Base-by-base conservation (phyloP, 257 asterid genomes). In the Nicotiana paniculata region DNA sequence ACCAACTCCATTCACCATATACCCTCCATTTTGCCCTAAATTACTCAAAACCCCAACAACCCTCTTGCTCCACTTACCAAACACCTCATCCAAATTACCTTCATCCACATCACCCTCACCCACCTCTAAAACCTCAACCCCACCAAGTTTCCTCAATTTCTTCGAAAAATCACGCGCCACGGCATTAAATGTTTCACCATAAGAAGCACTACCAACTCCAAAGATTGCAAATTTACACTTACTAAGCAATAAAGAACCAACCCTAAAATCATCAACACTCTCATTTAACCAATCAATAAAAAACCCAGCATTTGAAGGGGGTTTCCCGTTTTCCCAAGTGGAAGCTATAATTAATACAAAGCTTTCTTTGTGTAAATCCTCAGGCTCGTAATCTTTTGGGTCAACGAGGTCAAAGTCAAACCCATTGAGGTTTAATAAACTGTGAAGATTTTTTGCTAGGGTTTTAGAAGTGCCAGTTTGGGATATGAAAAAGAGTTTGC, bases 241-340 rank as follows among this genome's bases (percentile, higher is more conserved):
- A 33, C 86, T 91, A 81, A 96, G 86, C 80, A 91, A 88, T 32
- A 92, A 93, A 6, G 94, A 89, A 21, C 99, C 99, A 74, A 94
- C 99, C 82, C 99, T 91, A 67, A 96, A 96, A 84, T 96, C 99
- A 53, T 93, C 97, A 48, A 93, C 97, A 68, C 99, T 94, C 89
- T 96, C 99, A 17, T 83, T 85, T 35, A 96, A 84, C 98, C 99
- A 96, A 88, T 96, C 89, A 13, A 91, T 94, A 85, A 96, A 80
- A 88, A 96, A 96, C 11, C 89, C 86, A 48, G 97, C 99, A 53
- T 93, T 91, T 48, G 58, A 30, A 65, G 98, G 97, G 2, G 99
- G 81, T 55, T 68, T 93, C 11, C 99, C 99, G 12, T 92, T 87
- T 64, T 94, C 99, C 98, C 99, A 96, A 10, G 99, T 96, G 30